Evolutionary conservation across 768 basidiomycete species (phyloP).

Genomic region (Boletus sp.): DNA sequence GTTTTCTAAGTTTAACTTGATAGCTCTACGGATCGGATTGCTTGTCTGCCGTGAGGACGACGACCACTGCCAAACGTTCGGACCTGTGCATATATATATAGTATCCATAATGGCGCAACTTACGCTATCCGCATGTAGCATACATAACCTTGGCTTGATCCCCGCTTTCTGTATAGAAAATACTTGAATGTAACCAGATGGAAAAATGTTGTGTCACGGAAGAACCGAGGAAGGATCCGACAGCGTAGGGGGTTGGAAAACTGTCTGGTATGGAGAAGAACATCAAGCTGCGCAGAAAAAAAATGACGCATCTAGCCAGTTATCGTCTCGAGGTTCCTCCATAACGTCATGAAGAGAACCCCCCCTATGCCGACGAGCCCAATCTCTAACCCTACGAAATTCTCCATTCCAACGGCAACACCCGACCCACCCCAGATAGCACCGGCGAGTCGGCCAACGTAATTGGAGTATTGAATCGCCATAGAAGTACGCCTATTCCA

Average conservation of each 20-base stretch:
- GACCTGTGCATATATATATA: not conserved
- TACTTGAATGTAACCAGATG: not conserved
- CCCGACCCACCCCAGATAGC: slow-evolving; percentile 71
- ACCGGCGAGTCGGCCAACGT: slow-evolving; percentile 60
- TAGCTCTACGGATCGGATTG: not conserved
- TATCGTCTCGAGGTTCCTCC: slow-evolving; percentile 66
- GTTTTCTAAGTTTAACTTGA: not conserved
- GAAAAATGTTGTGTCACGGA: not conserved
- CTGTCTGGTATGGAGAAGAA: not conserved
- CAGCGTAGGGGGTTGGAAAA: not conserved
- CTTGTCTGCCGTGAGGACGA: not conserved
- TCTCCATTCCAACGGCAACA: slow-evolving; percentile 50
- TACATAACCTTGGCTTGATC: not conserved
- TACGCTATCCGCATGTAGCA: not conserved
- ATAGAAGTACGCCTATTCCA: slow-evolving; percentile 60
- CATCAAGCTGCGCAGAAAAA: not conserved
- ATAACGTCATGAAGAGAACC: slow-evolving; percentile 52
- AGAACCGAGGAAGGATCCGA: not conserved
- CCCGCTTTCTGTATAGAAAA: slow-evolving; percentile 1
- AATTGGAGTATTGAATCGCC: slow-evolving; percentile 69
- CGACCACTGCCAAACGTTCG: not conserved
- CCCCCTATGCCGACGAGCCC: slow-evolving; percentile 58
- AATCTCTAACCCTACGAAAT: slow-evolving; percentile 59
- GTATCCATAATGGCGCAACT: not conserved
- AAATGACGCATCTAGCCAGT: slow-evolving; percentile 40